Conservation (phyloP, 139 green algal species). For the Closterium sp. region DNA sequence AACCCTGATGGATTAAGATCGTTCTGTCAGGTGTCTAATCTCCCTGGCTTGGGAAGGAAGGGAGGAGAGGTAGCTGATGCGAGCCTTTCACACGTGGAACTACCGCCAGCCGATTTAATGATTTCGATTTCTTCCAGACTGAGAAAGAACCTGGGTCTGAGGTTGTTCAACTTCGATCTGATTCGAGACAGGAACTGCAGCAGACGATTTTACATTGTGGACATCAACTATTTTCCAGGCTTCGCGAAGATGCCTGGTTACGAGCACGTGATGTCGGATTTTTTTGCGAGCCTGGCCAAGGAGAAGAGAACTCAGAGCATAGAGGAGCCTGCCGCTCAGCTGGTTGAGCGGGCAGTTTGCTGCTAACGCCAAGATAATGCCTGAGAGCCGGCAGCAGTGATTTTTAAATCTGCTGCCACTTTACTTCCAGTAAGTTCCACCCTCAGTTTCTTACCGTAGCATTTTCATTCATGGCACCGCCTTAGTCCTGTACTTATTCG, state of each 20-base stretch:
- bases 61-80: conserved; percentile 30
- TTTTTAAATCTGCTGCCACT: not conserved
- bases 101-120: conserved; percentile 23
- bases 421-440: not conserved
- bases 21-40: conserved; percentile 38
- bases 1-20: conserved; percentile 25
- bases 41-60: not conserved
- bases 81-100: conserved; percentile 11
- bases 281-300: conserved; percentile 25
- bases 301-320: conserved; percentile 11
- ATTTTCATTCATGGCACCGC: no score
- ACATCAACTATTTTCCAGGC: conserved; percentile 58
- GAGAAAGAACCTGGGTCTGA: conserved; percentile 39
- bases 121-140: conserved; percentile 18
- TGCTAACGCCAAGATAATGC: not conserved
- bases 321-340: not conserved
- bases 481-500: no score
- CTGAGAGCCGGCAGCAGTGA: not conserved
- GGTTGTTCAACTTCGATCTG: conserved; percentile 53
- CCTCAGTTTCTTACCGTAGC: not conserved
- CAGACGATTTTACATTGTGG: conserved; percentile 46
- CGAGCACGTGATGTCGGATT: conserved; percentile 24
- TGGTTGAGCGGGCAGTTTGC: not conserved
- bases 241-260: conserved; percentile 44
- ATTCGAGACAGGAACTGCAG: conserved; percentile 37